Base-by-base conservation (phyloP, 2,329 filamentous ascomycete genomes). In the Neonectria sp. region DNA sequence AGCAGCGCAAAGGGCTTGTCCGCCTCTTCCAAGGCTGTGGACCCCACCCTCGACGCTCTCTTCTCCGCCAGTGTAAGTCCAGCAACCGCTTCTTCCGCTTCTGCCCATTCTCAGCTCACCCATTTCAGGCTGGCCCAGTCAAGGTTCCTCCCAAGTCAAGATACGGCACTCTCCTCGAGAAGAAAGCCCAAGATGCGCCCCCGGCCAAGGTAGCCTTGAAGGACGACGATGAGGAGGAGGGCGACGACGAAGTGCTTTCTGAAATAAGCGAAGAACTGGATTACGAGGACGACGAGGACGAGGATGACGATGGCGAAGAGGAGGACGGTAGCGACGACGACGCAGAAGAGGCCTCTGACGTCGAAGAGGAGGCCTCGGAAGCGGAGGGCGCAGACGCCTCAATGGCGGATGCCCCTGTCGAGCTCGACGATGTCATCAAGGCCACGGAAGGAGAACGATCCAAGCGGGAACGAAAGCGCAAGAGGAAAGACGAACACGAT, bases 21-120 rank as follows among this genome's bases (percentile, higher is more conserved):
- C 58, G 84, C 83, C 68, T 81, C 85, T 40, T 81, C 83, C 63
- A 88, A 88, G 79, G 85, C 86, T 67, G 84, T 94, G 67, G 92
- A 95, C 83, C 91, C 92, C 78, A 83, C 86, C 63, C 84, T 95
- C 72, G 86, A 91, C 75, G 90, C 91, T 68, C 86, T 95, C 45
- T 95, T 95, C 82, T 87, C 91, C 64, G 84, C 86, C 64, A 94
- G 92, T 84, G 92, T 94, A 87, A 83, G 91, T 87, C 66, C 52
- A 62, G 61, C 65, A 59, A 67, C 64, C 51, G 43, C 11, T 40
- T 21, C n/a, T 12, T 67, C 15, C 35, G 25, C 61, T 63, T 55
- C 52, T 49, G 29, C 40, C 40, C 48, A 60, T 64, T 61, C 25
- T 13, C 55, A 46, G 55, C 73, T 75, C 12, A 74, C 59, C 40